Conservation (phyloP, 1,284 basidiomycete genomes). For the Cutaneotrichosporon cyanovorans region DNA sequence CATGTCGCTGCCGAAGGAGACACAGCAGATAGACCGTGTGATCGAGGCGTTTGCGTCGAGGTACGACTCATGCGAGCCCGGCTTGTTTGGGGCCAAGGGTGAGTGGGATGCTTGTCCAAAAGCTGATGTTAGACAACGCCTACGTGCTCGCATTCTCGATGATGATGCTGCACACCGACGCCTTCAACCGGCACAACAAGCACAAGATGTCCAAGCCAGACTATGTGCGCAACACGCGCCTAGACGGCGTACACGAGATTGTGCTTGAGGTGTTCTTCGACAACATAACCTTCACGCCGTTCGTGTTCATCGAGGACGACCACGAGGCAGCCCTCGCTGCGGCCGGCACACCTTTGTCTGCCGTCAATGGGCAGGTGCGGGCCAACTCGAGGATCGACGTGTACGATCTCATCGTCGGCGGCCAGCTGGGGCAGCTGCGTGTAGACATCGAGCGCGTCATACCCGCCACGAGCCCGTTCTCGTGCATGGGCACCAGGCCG, state of each 20-base stretch:
- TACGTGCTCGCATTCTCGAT: conserved; percentile 96
- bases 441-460: conserved; percentile 63
- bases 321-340: conserved; percentile 14
- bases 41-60: conserved; percentile 88
- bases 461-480: conserved; percentile 63
- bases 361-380: not conserved
- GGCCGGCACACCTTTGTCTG: not conserved
- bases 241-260: conserved; percentile 76
- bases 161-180: conserved; percentile 98
- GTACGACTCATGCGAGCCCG: conserved; percentile 78
- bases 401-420: conserved; percentile 79
- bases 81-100: conserved; percentile 72
- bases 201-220: conserved; percentile 93
- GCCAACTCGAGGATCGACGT: conserved; percentile 75
- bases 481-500: conserved; percentile 62
- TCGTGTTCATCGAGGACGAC: conserved; percentile 66
- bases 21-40: conserved; percentile 96
- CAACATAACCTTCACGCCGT: conserved; percentile 89
- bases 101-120: conserved; percentile 18
- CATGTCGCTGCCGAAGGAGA: conserved; percentile 83
- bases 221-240: conserved; percentile 80
- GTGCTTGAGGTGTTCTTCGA: conserved; percentile 92
- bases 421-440: conserved; percentile 64
- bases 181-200: conserved; percentile 95
- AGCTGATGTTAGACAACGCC: conserved; percentile 65